phyloP scores from a whole-genome alignment of 805 yeast genomes.

The Ogataea neopini region DNA sequence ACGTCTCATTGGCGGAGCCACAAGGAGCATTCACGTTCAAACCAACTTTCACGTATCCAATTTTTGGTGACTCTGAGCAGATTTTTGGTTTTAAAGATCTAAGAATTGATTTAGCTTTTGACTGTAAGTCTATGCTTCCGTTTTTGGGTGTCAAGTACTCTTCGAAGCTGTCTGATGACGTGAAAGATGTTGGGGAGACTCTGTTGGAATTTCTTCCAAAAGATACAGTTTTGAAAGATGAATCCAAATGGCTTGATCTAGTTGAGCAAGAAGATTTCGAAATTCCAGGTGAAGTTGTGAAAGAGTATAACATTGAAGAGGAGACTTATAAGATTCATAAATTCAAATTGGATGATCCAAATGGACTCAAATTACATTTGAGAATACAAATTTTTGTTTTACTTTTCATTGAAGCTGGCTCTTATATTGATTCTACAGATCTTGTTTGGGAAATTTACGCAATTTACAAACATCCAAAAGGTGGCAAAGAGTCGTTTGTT shows the following conservation, averaged over 20 bases:
- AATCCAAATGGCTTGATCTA: slow-evolving; percentile 62
- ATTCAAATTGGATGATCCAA: slow-evolving; percentile 41
- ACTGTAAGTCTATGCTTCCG: slow-evolving; percentile 72
- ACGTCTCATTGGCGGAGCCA: slow-evolving; percentile 59
- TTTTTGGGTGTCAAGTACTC: slow-evolving; percentile 60
- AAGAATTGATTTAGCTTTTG: slow-evolving; percentile 67
- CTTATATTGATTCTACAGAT: slow-evolving; percentile 78
- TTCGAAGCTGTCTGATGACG: slow-evolving; percentile 53
- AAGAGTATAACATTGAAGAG: slow-evolving; percentile 36
- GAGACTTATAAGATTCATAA: slow-evolving; percentile 54
- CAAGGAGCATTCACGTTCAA: slow-evolving; percentile 62
- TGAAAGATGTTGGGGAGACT: slow-evolving; percentile 58
- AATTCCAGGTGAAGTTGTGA: slow-evolving; percentile 36
- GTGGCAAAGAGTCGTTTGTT: slow-evolving; percentile 47
- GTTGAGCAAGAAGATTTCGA: slow-evolving; percentile 47
- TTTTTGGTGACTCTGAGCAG: slow-evolving; percentile 88
- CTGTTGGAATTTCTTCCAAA: slow-evolving; percentile 60
- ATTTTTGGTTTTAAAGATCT: slow-evolving; percentile 82
- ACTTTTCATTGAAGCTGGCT: slow-evolving; percentile 91
- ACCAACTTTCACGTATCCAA: slow-evolving; percentile 88
- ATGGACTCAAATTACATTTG: slow-evolving; percentile 55
- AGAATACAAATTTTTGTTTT: slow-evolving; percentile 79
- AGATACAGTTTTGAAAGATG: slow-evolving; percentile 61
- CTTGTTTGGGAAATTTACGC: slow-evolving; percentile 78
- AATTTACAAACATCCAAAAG: slow-evolving; percentile 40